Evolutionary conservation across 257 asterid genomes (phyloP).

Genomic region (Nicotiana paniculata): DNA sequence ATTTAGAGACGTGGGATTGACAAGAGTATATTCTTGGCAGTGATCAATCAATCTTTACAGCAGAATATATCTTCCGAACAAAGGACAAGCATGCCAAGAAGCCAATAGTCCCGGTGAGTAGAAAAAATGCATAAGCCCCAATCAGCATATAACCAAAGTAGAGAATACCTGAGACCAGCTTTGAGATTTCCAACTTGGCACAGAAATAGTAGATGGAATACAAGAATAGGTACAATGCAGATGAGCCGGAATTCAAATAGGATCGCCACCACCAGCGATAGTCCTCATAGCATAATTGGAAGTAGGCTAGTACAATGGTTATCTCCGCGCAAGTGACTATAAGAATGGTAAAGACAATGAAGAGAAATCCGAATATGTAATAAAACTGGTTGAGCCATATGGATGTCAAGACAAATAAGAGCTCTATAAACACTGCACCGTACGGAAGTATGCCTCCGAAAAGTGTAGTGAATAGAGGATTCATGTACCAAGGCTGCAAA

Average conservation of each 20-base stretch:
- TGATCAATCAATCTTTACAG: slow-evolving; percentile 33
- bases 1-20: background rate
- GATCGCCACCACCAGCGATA: slow-evolving; percentile 61
- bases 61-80: slow-evolving; percentile 40
- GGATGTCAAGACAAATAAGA: slow-evolving; percentile 44
- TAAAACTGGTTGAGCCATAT: slow-evolving; percentile 55
- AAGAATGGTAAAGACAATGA: slow-evolving; percentile 36
- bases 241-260: slow-evolving; percentile 37
- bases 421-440: slow-evolving; percentile 52
- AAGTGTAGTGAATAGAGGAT: slow-evolving; percentile 30
- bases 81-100: slow-evolving; percentile 52
- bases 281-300: slow-evolving; percentile 45
- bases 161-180: slow-evolving; percentile 38
- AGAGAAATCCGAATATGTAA: slow-evolving; percentile 52
- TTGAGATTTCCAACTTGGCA: slow-evolving; percentile 40
- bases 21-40: background rate
- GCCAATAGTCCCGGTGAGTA: slow-evolving; percentile 45
- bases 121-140: slow-evolving; percentile 38
- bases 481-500: slow-evolving; percentile 46
- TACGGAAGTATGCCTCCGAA: slow-evolving; percentile 48
- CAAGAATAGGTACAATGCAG: slow-evolving; percentile 41
- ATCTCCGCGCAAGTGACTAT: slow-evolving; percentile 47
- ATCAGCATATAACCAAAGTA: slow-evolving; percentile 49
- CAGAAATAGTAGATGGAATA: slow-evolving; percentile 42
- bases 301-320: slow-evolving; percentile 42